These are phyloP conservation scores for Berkeleyomyces rouxiae DNA, from an alignment of 2,329 filamentous ascomycete genomes.

Conservation along the genomic window DNA sequence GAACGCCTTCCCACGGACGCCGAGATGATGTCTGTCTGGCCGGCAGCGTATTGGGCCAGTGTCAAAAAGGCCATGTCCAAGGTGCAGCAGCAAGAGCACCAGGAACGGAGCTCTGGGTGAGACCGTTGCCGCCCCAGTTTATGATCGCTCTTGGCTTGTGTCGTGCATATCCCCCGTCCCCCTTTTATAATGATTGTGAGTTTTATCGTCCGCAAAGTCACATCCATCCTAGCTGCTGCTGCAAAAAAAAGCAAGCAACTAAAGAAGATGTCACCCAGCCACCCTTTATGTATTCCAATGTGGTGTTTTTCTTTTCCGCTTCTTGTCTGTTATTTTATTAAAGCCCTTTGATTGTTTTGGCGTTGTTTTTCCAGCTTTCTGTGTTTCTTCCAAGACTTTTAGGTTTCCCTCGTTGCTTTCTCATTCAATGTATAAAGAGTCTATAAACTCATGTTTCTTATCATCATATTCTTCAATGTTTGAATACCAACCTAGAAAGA, in stretches of 20 bases:
- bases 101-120: background rate
- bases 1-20: conserved; percentile 42
- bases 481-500: no score
- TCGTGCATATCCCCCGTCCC: background rate
- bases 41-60: conserved; percentile 44
- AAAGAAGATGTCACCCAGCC: background rate
- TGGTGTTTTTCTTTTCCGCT: background rate
- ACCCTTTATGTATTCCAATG: background rate
- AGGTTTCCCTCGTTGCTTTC: background rate
- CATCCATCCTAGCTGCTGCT: background rate
- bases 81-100: conserved; percentile 5
- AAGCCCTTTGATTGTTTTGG: background rate
- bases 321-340: background rate
- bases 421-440: background rate
- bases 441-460: background rate
- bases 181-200: background rate
- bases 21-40: conserved; percentile 39
- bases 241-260: background rate
- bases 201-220: background rate
- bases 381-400: background rate
- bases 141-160: background rate
- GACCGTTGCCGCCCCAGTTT: no score
- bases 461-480: background rate
- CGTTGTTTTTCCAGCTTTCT: background rate
- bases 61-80: conserved; percentile 32